Conservation (phyloP, 2,329 filamentous ascomycete species). For the Fusarium nisikadoi region DNA sequence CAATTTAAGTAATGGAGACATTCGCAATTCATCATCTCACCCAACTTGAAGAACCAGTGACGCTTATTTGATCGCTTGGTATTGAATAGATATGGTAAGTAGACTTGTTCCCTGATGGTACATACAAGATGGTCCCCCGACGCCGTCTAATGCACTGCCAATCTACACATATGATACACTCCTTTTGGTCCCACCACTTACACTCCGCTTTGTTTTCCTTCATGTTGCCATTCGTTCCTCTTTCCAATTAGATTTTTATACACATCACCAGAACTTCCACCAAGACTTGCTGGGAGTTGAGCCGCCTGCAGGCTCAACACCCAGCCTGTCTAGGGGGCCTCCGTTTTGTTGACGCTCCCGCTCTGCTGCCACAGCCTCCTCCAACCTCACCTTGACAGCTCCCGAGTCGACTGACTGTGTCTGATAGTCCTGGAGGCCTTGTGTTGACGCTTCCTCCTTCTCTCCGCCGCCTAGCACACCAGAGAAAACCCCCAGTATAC, state of each 20-base stretch:
- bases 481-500: conserved; percentile 50
- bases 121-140: conserved; percentile 52
- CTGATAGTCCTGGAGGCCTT: conserved; percentile 31
- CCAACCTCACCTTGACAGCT: conserved; percentile 50
- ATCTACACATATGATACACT: conserved; percentile 59
- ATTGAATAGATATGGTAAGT: conserved; percentile 46
- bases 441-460: conserved; percentile 32
- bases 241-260: conserved; percentile 35
- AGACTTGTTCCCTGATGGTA: conserved; percentile 47
- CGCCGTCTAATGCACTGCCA: conserved; percentile 59
- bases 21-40: not conserved
- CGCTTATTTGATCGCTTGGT: conserved; percentile 40
- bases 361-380: conserved; percentile 58
- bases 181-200: conserved; percentile 35
- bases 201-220: conserved; percentile 28
- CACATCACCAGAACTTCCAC: conserved; percentile 57
- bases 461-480: conserved; percentile 45
- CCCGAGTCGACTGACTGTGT: conserved; percentile 7
- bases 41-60: not conserved
- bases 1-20: conserved; percentile 20
- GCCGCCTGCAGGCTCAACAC: conserved; percentile 48
- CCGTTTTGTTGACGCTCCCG: conserved; percentile 62
- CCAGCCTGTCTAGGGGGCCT: conserved; percentile 62
- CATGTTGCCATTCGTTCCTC: conserved; percentile 8
- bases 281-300: conserved; percentile 60